Evolutionary conservation across 495 filamentous ascomycete species (phyloP).

Genomic region (Apiosordaria backusii): DNA sequence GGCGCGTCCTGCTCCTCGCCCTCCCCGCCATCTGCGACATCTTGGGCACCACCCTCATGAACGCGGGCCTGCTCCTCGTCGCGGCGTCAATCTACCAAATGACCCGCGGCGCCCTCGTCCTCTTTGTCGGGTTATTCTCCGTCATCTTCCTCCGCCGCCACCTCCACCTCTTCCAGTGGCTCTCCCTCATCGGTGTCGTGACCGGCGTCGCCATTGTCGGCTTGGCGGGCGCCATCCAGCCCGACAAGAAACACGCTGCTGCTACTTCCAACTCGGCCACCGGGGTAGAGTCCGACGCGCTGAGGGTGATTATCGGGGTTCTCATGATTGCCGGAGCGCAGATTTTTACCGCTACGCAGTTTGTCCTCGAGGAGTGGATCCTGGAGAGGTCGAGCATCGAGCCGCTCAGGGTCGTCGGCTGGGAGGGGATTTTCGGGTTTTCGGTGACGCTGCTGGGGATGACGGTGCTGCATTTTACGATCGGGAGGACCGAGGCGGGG

Average conservation of each 20-base stretch:
- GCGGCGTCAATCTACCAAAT: slow-evolving; percentile 97
- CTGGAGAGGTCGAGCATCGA: slow-evolving; percentile 86
- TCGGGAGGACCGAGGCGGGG: slow-evolving; percentile 72
- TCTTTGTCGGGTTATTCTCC: slow-evolving; percentile 94
- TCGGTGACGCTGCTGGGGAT: slow-evolving; percentile 74
- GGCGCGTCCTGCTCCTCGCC: slow-evolving; percentile 71
- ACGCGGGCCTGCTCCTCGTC: slow-evolving; percentile 88
- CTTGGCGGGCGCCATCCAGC: slow-evolving; percentile 76
- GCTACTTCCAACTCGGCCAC: slow-evolving; percentile 26
- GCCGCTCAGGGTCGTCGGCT: slow-evolving; percentile 87
- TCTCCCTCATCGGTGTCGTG: slow-evolving; percentile 80
- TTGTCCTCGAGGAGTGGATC: slow-evolving; percentile 93
- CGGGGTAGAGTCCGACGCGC: slow-evolving; percentile 51
- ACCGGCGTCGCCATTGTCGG: slow-evolving; percentile 86
- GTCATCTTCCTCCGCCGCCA: slow-evolving; percentile 80
- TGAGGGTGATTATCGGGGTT: slow-evolving; percentile 75
- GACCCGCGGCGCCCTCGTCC: slow-evolving; percentile 88
- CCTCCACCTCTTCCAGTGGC: slow-evolving; percentile 82
- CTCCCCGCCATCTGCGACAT: slow-evolving; percentile 93
- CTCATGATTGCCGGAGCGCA: slow-evolving; percentile 87
- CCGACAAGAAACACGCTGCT: slow-evolving; percentile 51
- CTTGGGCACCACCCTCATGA: slow-evolving; percentile 92
- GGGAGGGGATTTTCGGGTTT: slow-evolving; percentile 94
- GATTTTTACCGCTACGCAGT: slow-evolving; percentile 94
- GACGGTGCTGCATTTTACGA: slow-evolving; percentile 68